These are phyloP conservation scores for Colletotrichum agaves DNA, from an alignment of 2,329 filamentous ascomycete genomes.

Conservation along the genomic window DNA sequence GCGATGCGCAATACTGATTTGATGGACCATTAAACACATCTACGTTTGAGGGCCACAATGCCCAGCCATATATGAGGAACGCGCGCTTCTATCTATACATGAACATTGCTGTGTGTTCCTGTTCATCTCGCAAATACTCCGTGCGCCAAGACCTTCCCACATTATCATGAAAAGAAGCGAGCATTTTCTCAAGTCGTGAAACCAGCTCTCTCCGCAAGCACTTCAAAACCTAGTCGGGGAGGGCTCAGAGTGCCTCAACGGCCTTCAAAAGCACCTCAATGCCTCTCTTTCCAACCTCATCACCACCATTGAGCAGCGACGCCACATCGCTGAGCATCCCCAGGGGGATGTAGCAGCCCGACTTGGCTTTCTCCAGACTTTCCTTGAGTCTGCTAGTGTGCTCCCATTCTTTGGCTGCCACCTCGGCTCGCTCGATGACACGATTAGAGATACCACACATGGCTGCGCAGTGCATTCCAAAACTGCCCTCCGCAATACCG, in stretches of 20 bases:
- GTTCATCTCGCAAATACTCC: background rate
- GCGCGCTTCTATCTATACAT: slow-evolving; percentile 3
- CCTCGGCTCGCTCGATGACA: slow-evolving; percentile 87
- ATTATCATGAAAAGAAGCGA: background rate
- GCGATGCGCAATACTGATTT: too few species aligned
- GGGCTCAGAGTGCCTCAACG: slow-evolving; percentile 64
- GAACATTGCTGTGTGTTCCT: background rate
- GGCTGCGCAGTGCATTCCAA: slow-evolving; percentile 98
- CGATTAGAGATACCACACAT: slow-evolving; percentile 94
- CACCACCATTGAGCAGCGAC: slow-evolving; percentile 73
- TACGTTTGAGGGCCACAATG: background rate
- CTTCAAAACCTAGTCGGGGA: background rate
- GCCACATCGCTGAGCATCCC: slow-evolving; percentile 90
- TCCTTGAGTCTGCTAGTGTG: slow-evolving; percentile 92
- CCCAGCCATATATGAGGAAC: background rate
- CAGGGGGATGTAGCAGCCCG: slow-evolving; percentile 83
- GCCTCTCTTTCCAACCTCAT: slow-evolving; percentile 60
- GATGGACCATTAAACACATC: background rate
- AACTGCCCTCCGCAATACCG: slow-evolving; percentile 94
- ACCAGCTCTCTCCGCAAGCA: background rate
- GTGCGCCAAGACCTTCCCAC: slow-evolving; percentile 1
- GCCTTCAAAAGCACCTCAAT: slow-evolving; percentile 69
- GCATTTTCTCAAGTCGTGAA: background rate
- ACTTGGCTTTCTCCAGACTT: slow-evolving; percentile 82
- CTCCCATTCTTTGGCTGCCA: slow-evolving; percentile 92